Evolutionary conservation across 352 stramenopile genomes (phyloP).

Genomic region (Peronospora belbahrii): DNA sequence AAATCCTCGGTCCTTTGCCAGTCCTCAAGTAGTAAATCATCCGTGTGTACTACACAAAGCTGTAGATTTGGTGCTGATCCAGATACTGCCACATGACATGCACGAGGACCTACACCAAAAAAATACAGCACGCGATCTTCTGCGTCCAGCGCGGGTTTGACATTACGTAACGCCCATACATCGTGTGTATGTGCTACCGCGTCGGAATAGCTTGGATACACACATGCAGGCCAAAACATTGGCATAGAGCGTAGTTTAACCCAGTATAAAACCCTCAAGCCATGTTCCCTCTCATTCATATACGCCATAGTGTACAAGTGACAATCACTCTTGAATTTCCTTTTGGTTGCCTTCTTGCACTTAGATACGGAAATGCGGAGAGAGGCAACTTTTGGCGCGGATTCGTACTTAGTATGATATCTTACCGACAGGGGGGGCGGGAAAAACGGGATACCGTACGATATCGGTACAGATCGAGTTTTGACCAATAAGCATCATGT

Average conservation of each 20-base stretch:
- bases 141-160: slow-evolving; percentile 46
- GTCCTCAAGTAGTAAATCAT: slow-evolving; percentile 27
- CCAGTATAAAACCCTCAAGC: slow-evolving; percentile 27
- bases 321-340: background rate
- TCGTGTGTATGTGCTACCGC: slow-evolving; percentile 44
- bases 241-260: slow-evolving; percentile 43
- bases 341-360: background rate
- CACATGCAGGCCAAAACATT: slow-evolving; percentile 65
- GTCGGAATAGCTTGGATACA: slow-evolving; percentile 54
- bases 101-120: slow-evolving; percentile 52
- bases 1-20: slow-evolving; percentile 30
- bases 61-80: slow-evolving; percentile 42
- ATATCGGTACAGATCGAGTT: background rate
- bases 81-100: slow-evolving; percentile 20
- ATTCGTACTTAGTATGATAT: slow-evolving; percentile 11
- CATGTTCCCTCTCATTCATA: background rate
- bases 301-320: slow-evolving; percentile 3
- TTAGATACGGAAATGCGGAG: slow-evolving; percentile 14
- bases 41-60: slow-evolving; percentile 33
- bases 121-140: slow-evolving; percentile 79
- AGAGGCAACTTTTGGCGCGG: slow-evolving; percentile 8
- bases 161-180: slow-evolving; percentile 23
- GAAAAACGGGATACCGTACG: background rate
- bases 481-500: background rate
- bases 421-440: slow-evolving; percentile 1